Base-by-base conservation (phyloP, 2,329 filamentous ascomycete species). In the Gnomoniopsis smithogilvyi region DNA sequence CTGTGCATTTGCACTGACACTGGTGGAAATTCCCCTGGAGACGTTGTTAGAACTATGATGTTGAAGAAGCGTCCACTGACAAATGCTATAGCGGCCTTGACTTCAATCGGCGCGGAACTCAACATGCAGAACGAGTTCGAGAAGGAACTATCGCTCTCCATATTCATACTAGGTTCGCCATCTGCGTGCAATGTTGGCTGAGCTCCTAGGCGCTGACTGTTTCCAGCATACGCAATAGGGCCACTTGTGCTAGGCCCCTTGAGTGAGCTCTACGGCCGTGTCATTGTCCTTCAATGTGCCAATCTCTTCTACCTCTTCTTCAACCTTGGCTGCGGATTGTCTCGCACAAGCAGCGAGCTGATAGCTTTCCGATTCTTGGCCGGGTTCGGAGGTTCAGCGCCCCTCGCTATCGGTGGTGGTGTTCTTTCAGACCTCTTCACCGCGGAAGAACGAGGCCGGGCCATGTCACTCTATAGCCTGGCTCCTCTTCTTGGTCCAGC, bases 401-500 rank as follows among this genome's bases (percentile, higher is more conserved):
- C 82, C 3, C 71, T 84, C 15, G 65, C 50, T 8, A 68, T 80
- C 36, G 79, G 78, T 38, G 76, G 77, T 7, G 80, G 79, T 17
- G 75, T 83, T 11, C 67, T 82, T 8, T 15, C 65, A 11, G 71
- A 73, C 66, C 78, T 81, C 26, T 89, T 84, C 73, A 72, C 70
- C 14, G 75, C 85, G 0, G 85, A 88, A 66, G 76, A 89, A 68
- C 80, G 86, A 63, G 86, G 86, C 3, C 80, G 78, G 62, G 83
- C 85, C 3, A 82, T 89, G 58, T 80, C 80, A 2, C 78, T 89
- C 43, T 89, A 88, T 72, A 82, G 77, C 53, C 76, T 89, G 1
- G 82, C 81, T 1, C 87, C 87, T 0, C 75, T 90, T 0, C 79
- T 90, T 0, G 87, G 86, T 0, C 86, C 87, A 1, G 85, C 86